Evolutionary conservation across 768 basidiomycete genomes (phyloP), one percentile per base, ranked within the genome.

Genomic region (Tephrocybe sp.): DNA sequence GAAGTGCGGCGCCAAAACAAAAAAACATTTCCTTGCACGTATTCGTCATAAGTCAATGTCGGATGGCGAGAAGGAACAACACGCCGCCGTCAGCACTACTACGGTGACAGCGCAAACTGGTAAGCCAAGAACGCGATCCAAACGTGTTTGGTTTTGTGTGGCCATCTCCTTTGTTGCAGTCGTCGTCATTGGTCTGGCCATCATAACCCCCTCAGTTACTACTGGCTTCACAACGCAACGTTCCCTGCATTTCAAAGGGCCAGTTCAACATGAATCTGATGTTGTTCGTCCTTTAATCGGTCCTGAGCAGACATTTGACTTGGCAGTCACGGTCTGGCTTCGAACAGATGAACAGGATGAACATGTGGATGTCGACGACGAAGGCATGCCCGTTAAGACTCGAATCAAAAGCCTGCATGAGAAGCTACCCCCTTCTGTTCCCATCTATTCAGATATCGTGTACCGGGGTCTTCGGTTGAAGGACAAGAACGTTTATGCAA

Each of bases 401-500:
- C 23, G 39, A 23, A 22, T 39, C 26, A 32, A 19, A 30, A 19
- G 12, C 19, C 19, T 26, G 26, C 26, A 26, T 3, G 4, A 4
- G 26, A 26, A 26, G n/a, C 8, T 22, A 32, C 42, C 51, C 4
- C 43, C 32, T 11, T 41, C 33, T 3, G 42, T 32, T 5, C 51
- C 55, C 11, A 32, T 61, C 31, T 71, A 59, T 34, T 65, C 68
- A 0, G 68, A 62, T 10, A 62, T 62, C 12, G 60, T 70, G 0
- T 69, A 70, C 39, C 55, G 51, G 3, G 63, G 61, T 12, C 47
- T 72, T 1, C 56, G 45, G 8, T 46, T 70, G 35, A 56, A 56
- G 16, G 64, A 67, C 42, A 64, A 67, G 35, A 46, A 59, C 30
- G 17, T 58, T 7, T 58, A 58, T 44, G 45, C 62, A 2, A 59